Evolutionary conservation across 768 basidiomycete species (phyloP), one percentile per base, ranked within the genome.

Genomic region (Psilocybe cubensis): DNA sequence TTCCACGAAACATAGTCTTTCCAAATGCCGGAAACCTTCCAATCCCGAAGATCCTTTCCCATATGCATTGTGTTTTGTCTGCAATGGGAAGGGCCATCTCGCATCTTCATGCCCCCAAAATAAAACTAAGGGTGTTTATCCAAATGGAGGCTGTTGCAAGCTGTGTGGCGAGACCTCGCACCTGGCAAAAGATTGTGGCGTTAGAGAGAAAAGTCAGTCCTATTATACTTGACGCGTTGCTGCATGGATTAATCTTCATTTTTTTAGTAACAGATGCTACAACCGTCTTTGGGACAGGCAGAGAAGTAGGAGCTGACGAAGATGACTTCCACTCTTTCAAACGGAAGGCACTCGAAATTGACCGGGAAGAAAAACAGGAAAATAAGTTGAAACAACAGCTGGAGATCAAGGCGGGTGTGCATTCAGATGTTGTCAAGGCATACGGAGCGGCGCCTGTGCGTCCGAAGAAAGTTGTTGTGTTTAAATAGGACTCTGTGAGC

Each of bases 11-110:
- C 95, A 98, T 62, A 88, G 79, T 12, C 80, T 98, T 1, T 85
- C 91, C n/a, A 79, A 77, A 29, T 98, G 96, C 71, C 87, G 79
- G 58, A 86, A 86, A 63, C 79, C 83, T 4, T 74, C 74, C 18
- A 82, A 93, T 68, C 77, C 83, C 10, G 69, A 67, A 17, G 79
- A 92, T 56, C 89, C 90, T 1, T 78, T 94, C 3, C 96, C 95
- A 1, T 94, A 86, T 63, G 95, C 96, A 0, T 91, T 88, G 3
- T 98, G 96, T 73, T 98, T 94, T 68, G 89, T 98, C 18, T 98
- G 96, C 68, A 85, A 84, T 3, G 80, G 78, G 3, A 87, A 82
- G 63, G 96, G 96, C 1, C 96, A 98, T 67, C 81, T 98, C 1
- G 91, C 92, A 2, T 88, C 91, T 1, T 73, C 83, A 12, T 98